phyloP scores from a whole-genome alignment of 306 rosid species.

The Medicago lupulina region DNA sequence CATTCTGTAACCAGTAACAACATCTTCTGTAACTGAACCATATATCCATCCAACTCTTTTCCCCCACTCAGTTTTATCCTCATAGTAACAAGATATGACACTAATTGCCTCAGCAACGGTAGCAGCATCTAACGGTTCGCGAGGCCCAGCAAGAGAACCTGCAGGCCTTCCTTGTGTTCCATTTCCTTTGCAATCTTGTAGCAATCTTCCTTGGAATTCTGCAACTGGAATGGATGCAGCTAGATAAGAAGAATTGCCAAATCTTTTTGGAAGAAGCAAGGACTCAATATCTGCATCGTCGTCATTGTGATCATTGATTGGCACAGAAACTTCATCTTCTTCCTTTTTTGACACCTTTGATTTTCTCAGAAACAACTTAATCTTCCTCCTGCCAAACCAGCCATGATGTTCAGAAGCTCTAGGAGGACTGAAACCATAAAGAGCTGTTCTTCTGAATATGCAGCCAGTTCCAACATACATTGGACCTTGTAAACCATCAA shows the following conservation, averaged over 20 bases:
- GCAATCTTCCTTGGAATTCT: constrained; percentile 82
- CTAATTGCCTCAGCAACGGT: constrained; percentile 88
- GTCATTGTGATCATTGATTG: constrained; percentile 53
- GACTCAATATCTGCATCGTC: constrained; percentile 87
- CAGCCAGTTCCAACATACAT: constrained; percentile 92
- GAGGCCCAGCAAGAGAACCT: constrained; percentile 82
- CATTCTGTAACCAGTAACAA: constrained; percentile 88
- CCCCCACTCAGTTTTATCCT: constrained; percentile 92
- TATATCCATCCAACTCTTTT: constrained; percentile 90
- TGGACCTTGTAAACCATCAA: constrained; percentile 90
- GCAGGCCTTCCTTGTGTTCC: constrained; percentile 77
- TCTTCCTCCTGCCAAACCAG: constrained; percentile 70
- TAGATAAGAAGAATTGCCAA: constrained; percentile 74
- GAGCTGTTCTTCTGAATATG: constrained; percentile 83
- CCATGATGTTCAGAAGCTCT: constrained; percentile 86
- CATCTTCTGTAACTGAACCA: constrained; percentile 95
- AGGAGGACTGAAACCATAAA: constrained; percentile 90
- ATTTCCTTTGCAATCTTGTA: constrained; percentile 66
- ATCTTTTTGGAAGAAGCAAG: constrained; percentile 75
- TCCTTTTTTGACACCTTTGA: constrained; percentile 58
- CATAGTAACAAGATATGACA: constrained; percentile 83
- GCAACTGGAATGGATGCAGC: constrained; percentile 85
- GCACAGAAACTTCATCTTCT: constrained; percentile 63
- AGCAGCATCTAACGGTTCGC: constrained; percentile 84
- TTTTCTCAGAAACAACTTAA: constrained; percentile 66